A percentile compares a stretch with the other conserved stretches of the same genome.
Conservation (phyloP, 2,329 filamentous ascomycete genomes). For the Exserohilum turcica region DNA sequence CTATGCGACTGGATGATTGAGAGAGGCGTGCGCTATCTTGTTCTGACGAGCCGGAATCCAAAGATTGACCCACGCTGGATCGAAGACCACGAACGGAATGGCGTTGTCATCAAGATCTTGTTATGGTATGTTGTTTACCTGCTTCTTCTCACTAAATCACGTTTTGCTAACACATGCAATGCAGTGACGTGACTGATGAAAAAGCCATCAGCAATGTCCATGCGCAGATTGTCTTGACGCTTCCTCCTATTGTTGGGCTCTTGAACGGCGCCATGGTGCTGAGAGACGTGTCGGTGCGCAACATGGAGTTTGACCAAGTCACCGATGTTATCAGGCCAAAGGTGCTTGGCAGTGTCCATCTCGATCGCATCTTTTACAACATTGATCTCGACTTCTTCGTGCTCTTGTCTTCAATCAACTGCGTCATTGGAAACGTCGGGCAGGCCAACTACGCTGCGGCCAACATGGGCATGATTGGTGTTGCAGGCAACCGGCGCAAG, state of each 20-base stretch:
- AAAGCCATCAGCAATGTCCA: too few relatives aligned
- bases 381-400: constrained; percentile 36
- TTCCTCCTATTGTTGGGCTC: constrained; percentile 21
- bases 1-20: too few relatives aligned
- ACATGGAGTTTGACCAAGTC: constrained; percentile 15
- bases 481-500: too few relatives aligned
- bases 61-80: too few relatives aligned
- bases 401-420: constrained; percentile 32
- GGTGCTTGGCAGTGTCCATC: constrained; percentile 24
- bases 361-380: constrained; percentile 16
- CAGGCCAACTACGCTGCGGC: constrained; percentile 56
- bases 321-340: constrained; percentile 18
- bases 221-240: not conserved
- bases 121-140: too few relatives aligned
- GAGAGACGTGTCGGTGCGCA: constrained; percentile 12
- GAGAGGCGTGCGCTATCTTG: too few relatives aligned
- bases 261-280: constrained; percentile 24
- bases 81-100: too few relatives aligned
- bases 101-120: too few relatives aligned
- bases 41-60: too few relatives aligned
- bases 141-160: too few relatives aligned
- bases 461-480: too few relatives aligned
- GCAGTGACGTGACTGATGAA: not conserved
- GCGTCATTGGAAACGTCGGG: constrained; percentile 33
- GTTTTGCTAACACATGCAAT: too few relatives aligned